phyloP scores from a whole-genome alignment of 257 asterid species.

The Solanum tacnaense region DNA sequence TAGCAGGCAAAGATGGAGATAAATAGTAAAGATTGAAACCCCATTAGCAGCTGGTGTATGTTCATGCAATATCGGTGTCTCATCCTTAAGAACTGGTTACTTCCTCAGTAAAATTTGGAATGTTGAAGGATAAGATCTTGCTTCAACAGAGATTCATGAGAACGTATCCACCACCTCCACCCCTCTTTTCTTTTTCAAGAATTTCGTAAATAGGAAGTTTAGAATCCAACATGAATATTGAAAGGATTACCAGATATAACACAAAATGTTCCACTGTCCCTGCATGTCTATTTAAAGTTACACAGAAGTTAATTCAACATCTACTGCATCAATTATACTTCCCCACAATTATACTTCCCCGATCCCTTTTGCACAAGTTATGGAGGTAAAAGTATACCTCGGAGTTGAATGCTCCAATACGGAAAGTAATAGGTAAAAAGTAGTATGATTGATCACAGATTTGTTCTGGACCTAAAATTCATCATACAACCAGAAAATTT shows the following conservation, averaged over 20 bases:
- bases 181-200: not conserved
- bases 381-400: not conserved
- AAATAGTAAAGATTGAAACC: not conserved
- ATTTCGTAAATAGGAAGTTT: not conserved
- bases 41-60: not conserved
- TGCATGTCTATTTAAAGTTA: not conserved
- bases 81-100: not conserved
- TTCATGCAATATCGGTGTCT: not conserved
- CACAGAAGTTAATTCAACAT: not conserved
- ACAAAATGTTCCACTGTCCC: not conserved
- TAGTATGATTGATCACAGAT: not conserved
- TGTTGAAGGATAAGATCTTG: not conserved
- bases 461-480: not conserved
- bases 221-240: not conserved
- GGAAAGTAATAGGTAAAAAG: not conserved
- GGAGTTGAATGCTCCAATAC: not conserved
- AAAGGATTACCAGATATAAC: not conserved
- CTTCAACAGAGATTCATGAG: not conserved
- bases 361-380: not conserved
- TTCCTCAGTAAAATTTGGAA: not conserved
- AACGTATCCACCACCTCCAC: not conserved
- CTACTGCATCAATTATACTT: not conserved
- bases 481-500: not conserved
- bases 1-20: not conserved
- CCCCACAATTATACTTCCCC: not conserved